phyloP scores from a whole-genome alignment of 495 filamentous ascomycete genomes.

The Ascodesmis nigricans region DNA sequence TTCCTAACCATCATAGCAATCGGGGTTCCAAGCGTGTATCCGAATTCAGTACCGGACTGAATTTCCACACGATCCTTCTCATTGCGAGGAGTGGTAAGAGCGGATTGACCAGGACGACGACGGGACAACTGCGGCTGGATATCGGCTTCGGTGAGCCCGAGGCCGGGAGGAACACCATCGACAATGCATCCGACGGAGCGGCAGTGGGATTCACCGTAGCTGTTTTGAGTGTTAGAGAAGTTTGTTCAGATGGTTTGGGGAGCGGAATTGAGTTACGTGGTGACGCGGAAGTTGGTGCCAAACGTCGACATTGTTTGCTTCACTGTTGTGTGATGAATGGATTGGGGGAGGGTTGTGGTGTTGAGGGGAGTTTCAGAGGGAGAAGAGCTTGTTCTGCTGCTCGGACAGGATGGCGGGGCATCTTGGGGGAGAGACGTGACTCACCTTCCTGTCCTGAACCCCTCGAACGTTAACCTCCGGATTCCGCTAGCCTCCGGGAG shows the following conservation, averaged over 20 bases:
- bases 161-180: slow-evolving; percentile 72
- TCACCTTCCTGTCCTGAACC: too few species aligned
- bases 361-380: background rate
- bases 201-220: slow-evolving; percentile 81
- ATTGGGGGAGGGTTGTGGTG: background rate
- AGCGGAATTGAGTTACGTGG: slow-evolving; percentile 41
- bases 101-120: slow-evolving; percentile 72
- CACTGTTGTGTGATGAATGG: background rate
- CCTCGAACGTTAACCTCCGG: too few species aligned
- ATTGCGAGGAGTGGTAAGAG: slow-evolving; percentile 74
- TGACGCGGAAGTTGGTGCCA: slow-evolving; percentile 62
- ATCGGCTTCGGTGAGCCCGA: slow-evolving; percentile 68
- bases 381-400: too few species aligned
- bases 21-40: slow-evolving; percentile 77
- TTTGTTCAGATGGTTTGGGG: background rate
- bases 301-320: slow-evolving; percentile 59
- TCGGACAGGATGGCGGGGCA: too few species aligned
- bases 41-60: slow-evolving; percentile 84
- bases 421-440: too few species aligned
- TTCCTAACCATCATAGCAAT: slow-evolving; percentile 76
- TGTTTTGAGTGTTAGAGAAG: slow-evolving; percentile 20
- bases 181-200: slow-evolving; percentile 77
- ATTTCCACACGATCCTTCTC: slow-evolving; percentile 85
- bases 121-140: slow-evolving; percentile 92
- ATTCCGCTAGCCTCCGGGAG: too few species aligned